These are phyloP conservation scores for Podila clonocystis DNA, from an alignment of 192 early-diverging fungal species.

Conservation along the genomic window DNA sequence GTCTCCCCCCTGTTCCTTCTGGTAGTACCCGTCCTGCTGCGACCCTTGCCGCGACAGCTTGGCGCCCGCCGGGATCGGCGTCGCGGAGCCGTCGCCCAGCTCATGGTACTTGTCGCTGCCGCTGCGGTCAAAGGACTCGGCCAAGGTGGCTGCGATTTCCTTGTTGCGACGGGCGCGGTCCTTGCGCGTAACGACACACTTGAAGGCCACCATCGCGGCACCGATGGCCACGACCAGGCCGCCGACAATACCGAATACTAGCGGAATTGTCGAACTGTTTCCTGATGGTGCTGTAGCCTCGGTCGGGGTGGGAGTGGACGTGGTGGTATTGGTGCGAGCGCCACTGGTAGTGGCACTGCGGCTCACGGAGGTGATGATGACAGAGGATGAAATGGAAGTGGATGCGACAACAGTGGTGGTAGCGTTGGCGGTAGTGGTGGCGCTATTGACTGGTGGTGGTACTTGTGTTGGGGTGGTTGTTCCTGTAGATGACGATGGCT, in stretches of 20 bases:
- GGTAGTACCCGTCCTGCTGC: slow-evolving; percentile 33
- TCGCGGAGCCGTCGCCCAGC: slow-evolving; percentile 22
- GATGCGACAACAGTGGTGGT: not conserved
- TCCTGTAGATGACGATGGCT: not conserved
- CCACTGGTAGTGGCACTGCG: not conserved
- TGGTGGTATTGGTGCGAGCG: not conserved
- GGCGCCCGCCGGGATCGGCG: slow-evolving; percentile 4
- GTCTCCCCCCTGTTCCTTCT: slow-evolving; percentile 6
- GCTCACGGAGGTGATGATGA: not conserved
- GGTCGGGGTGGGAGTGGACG: slow-evolving; percentile 1
- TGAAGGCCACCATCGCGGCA: slow-evolving; percentile 27
- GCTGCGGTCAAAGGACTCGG: slow-evolving; percentile 29
- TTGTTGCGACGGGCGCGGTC: slow-evolving; percentile 31
- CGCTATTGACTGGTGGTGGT: not conserved
- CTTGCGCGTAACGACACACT: slow-evolving; percentile 18
- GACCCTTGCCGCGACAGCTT: slow-evolving; percentile 41
- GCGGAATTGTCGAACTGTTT: not conserved
- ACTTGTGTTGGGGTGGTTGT: not conserved
- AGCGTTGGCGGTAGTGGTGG: not conserved
- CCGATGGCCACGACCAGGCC: slow-evolving; percentile 32
- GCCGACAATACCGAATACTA: slow-evolving; percentile 21
- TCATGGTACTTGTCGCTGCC: slow-evolving; percentile 35
- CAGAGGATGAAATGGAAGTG: not conserved
- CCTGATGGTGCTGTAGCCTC: not conserved
- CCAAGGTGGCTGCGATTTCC: slow-evolving; percentile 44